Percentiles rank a stretch among this genome's conserved stretches.
Conservation (phyloP, 768 basidiomycete genomes). For the Boletus patriciae region DNA sequence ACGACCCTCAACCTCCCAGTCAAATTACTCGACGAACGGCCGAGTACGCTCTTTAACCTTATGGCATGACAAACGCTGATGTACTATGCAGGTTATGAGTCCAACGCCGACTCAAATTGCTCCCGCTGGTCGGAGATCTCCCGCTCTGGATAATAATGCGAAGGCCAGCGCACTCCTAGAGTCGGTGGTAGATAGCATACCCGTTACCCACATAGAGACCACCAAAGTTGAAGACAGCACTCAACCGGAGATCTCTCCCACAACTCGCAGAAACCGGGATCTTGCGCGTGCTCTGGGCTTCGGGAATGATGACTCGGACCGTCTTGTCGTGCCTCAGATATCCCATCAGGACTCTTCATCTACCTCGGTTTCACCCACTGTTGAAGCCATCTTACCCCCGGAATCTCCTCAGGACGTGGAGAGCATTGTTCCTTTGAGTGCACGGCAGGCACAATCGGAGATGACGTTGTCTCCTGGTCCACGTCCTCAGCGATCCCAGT, state of each 20-base stretch:
- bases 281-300: conserved; percentile 73
- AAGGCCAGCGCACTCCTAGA: conserved; percentile 69
- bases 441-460: conserved; percentile 1
- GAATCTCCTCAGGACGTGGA: conserved; percentile 23
- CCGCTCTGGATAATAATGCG: conserved; percentile 48
- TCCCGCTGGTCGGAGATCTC: conserved; percentile 29
- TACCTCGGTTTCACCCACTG: conserved; percentile 36
- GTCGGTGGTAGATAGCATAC: conserved; percentile 59
- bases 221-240: conserved; percentile 25
- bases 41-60: conserved; percentile 35
- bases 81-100: conserved; percentile 51
- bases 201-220: conserved; percentile 34
- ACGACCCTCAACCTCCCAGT: conserved; percentile 81
- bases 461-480: conserved; percentile 16
- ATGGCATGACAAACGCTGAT: conserved; percentile 7
- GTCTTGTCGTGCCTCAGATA: conserved; percentile 21
- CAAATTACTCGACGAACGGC: conserved; percentile 63
- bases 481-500: conserved; percentile 31
- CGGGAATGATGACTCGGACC: conserved; percentile 45
- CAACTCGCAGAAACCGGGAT: conserved; percentile 65
- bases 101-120: conserved; percentile 44
- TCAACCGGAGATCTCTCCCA: conserved; percentile 45
- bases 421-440: conserved; percentile 1
- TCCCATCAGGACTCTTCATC: conserved; percentile 29
- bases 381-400: conserved; percentile 31